phyloP scores from a whole-genome alignment of 805 yeast genomes.

The Yarrowia sp. region DNA sequence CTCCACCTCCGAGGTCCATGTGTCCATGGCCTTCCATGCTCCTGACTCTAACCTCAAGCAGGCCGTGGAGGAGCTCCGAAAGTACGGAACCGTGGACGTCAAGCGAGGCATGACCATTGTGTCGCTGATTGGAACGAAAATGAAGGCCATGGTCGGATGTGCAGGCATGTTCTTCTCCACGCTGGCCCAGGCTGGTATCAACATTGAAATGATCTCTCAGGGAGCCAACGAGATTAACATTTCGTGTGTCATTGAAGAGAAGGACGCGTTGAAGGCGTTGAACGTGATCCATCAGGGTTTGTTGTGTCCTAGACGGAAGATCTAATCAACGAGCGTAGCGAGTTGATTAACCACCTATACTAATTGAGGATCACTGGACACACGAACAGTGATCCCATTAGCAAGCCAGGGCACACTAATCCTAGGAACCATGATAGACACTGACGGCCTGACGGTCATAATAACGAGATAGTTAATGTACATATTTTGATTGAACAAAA shows the following conservation, averaged over 20 bases:
- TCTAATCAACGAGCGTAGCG: not conserved
- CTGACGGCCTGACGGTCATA: not conserved
- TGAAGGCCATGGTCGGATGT: conserved; percentile 95
- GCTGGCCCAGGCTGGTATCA: conserved; percentile 86
- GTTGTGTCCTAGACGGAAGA: conserved; percentile 48
- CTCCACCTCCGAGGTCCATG: conserved; percentile 97
- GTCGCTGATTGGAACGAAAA: conserved; percentile 93
- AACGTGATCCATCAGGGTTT: conserved; percentile 82
- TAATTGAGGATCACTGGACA: too few species aligned
- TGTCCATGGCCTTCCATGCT: conserved; percentile 90
- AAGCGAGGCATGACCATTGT: conserved; percentile 88
- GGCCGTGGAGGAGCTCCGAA: conserved; percentile 79
- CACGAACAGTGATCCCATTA: too few species aligned
- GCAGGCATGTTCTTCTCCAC: conserved; percentile 97
- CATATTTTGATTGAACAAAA: not conserved
- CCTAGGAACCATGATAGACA: not conserved
- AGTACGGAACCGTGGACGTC: conserved; percentile 87
- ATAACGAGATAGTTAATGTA: conserved; percentile 10
- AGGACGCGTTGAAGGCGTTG: conserved; percentile 83
- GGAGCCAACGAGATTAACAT: conserved; percentile 98
- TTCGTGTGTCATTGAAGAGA: conserved; percentile 88
- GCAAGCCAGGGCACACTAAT: too few species aligned
- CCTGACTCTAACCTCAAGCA: conserved; percentile 70
- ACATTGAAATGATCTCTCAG: conserved; percentile 97
- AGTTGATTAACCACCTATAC: not conserved